Evolutionary conservation across 2,329 filamentous ascomycete genomes (phyloP), one percentile per base, ranked within the genome.

Genomic region (Aspergillus phoenicis): DNA sequence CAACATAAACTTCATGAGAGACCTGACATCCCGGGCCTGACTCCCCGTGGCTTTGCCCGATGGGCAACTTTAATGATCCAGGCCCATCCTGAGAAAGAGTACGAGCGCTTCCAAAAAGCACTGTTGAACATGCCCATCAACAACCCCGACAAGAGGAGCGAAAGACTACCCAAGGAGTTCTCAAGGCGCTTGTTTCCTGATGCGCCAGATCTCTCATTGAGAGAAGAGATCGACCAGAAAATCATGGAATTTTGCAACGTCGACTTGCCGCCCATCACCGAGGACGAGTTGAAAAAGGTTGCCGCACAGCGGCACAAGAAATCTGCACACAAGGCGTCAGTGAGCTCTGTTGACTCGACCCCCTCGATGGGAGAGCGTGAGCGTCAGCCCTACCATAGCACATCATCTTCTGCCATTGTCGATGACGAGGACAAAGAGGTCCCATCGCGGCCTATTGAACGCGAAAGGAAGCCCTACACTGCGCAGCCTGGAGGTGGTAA

Each of bases 141-240:
- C 68, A 86, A 88, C 58, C 82, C 87, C 0, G 83, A 87, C 48
- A 84, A 89, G 52, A 85, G 83, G 64, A 86, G 84, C 10, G 90
- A 93, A 74, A 82, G 90, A 2, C 88, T 96, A 58, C 93, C 92
- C 0, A 92, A 91, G 65, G 88, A 93, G 67, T 82, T 96, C 2
- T 88, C 91, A 1, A 83, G 91, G 43, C 84, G 89, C 55, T 81
- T 95, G 3, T 85, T 96, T 41, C 92, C 92, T 0, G 78, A 80
- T 0, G 74, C 76, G 7, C 80, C 84, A 1, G 86, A 91, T 65
- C 69, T 82, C 0, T 78, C 84, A 33, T 79, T 85, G 0, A 84
- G 86, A 58, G 84, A 87, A 62, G 78, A 85, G 20, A 78, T 93
- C 8, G 84, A 87, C 17, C 81, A 84, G 47, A 83, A 85, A 1